Evolutionary conservation across 2,329 filamentous ascomycete genomes (phyloP), one percentile per base, ranked within the genome.

Genomic region (Pseudogymnoascus sp.): DNA sequence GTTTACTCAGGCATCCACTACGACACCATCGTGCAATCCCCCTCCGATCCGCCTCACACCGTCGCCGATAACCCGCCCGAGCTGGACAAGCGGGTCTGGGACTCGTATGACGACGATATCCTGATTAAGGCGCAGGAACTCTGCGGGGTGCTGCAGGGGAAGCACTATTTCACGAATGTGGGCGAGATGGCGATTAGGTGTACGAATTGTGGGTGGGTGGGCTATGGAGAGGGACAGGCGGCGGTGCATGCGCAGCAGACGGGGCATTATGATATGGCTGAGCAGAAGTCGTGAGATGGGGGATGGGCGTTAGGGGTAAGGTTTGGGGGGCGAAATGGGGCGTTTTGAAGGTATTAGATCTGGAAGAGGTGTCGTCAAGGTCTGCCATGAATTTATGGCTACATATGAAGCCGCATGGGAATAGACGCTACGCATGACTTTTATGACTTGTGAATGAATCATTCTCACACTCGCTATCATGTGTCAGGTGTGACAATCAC

Each of bases 1-100:
- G 87, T 96, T 0, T 97, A 96, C 75, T 93, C 89, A 0, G 92
- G 92, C 2, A 94, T 97, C 60, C 92, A 97, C 73, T 97, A 97
- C 75, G 93, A 97, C 74, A 88, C 90, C 5, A 87, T 97, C 64
- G 91, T 90, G 0, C 84, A 96, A 67, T 87, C 85, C 16, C 84
- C 82, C 39, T 85, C 80, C 22, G 82, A 80, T 66, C 81, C 75
- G 67, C 84, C 83, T 3, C 79, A 80, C 67, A 80, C 78, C 49
- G 80, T 78, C 63, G 76, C 84, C 5, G 79, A 82, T 55, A 77
- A 84, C 9, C 84, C 87, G 6, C 84, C 90, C 0, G 89, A 94
- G 25, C 84, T 87, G 66, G 93, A 97, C 71, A 83, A 87, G 52
- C 79, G 82, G 5, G 75, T 82, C 19, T 88, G 84, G 81, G 74